Base-by-base conservation (phyloP, 495 filamentous ascomycete species). In the Talaromyces liani region DNA sequence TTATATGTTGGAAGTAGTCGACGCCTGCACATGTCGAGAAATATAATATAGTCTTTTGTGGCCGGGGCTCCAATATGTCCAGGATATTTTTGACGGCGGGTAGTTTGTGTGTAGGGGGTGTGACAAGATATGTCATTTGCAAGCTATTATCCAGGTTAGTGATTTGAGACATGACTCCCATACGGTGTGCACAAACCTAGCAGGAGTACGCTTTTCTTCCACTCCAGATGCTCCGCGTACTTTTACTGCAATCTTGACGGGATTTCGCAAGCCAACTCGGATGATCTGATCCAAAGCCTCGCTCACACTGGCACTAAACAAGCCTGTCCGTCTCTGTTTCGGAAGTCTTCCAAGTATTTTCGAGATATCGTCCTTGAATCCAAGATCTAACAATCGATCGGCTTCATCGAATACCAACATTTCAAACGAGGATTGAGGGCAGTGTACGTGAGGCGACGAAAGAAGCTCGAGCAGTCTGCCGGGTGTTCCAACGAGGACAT, bases 11-110 rank as follows among this genome's bases (percentile, higher is more conserved):
- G 68, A 93, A 92, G 73, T 96, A 97, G 73, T 97, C 94, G 24
- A 98, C 95, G n/a, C 88, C 89, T 25, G 91, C 91, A 69, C 95
- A 97, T 41, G 92, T 97, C 18, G 93, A 94, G 36, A 98, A 84
- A 72, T 96, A 98, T 68, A 96, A 80, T 62, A 98, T 98, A n/a
- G 87, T 85, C 69, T 93, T 83, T 64, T 89, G 86, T 0, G 92
- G 92, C 5, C 82, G 83, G 0, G 88, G 88, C 27, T 89, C 77
- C 18, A 94, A 70, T 4, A 82, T 80, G 25, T 82, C 79, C 7
- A 98, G 82, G 9, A 98, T 79, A 33, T 85, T 84, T 49, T 84
- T 82, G 5, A 96, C 74, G 8, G 89, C 81, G 18, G 90, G 85
- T 24, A 95, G 77, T 70, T 95, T 96, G 59, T 91, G 85, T 25